phyloP scores from a whole-genome alignment of 352 stramenopile species.

The Phytophthora palmivora region DNA sequence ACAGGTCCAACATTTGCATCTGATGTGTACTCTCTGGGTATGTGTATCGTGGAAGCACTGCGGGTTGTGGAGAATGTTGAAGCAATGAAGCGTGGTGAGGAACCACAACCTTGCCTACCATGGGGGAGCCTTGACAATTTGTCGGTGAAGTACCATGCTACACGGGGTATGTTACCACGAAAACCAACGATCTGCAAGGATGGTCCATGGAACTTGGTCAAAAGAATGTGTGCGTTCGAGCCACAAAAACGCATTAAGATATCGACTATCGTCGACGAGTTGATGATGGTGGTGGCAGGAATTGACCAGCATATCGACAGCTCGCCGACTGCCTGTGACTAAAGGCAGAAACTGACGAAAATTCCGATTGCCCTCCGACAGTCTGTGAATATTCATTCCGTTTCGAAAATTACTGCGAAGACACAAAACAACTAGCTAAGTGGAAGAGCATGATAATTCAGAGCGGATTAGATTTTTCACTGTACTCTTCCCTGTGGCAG shows the following conservation, averaged over 20 bases:
- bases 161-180: neutral
- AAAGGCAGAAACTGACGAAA: no score
- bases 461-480: no score
- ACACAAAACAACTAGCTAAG: no score
- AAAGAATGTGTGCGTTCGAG: constrained; percentile 8
- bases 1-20: constrained; percentile 2
- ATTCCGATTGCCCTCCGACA: no score
- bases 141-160: neutral
- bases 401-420: no score
- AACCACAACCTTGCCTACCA: neutral
- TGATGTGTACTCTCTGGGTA: constrained; percentile 18
- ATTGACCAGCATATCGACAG: no score
- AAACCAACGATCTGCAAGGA: neutral
- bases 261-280: constrained; percentile 14
- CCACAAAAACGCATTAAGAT: constrained; percentile 11
- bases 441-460: no score
- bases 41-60: constrained; percentile 19
- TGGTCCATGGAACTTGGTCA: constrained; percentile 5
- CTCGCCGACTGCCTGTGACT: no score
- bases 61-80: constrained; percentile 6
- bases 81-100: neutral
- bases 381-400: no score
- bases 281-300: no score
- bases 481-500: no score
- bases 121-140: neutral